Conservation (phyloP, 305 asterid species). For the Stenogyne calaminthoides region DNA sequence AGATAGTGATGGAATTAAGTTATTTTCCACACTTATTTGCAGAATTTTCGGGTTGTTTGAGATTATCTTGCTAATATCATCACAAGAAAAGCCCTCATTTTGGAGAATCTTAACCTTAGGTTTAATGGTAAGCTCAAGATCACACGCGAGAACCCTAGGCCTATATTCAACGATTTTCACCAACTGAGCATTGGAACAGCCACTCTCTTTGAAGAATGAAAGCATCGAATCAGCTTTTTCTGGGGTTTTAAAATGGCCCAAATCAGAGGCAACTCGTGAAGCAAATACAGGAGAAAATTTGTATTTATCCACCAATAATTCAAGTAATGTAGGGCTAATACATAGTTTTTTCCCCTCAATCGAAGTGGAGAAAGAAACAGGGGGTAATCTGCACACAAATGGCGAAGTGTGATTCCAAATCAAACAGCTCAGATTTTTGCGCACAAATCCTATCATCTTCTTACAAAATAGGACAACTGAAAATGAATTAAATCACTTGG, state of each 20-base stretch:
- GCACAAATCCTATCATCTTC: neutral
- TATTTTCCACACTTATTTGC: neutral
- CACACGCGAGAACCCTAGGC: neutral
- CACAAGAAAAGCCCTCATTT: slow-evolving; percentile 30
- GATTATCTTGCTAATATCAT: slow-evolving; percentile 27
- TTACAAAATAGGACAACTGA: neutral
- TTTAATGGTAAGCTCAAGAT: slow-evolving; percentile 24
- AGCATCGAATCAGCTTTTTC: neutral
- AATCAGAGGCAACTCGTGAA: neutral
- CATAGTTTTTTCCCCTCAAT: neutral
- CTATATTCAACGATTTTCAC: neutral
- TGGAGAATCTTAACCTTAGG: slow-evolving; percentile 34
- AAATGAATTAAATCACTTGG: neutral
- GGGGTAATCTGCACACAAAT: neutral
- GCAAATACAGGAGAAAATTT: slow-evolving; percentile 14
- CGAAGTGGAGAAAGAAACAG: neutral
- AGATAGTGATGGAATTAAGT: neutral
- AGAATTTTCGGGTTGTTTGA: slow-evolving; percentile 23
- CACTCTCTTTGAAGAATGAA: slow-evolving; percentile 2
- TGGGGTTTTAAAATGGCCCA: neutral
- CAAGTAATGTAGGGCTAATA: neutral
- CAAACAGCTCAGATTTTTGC: neutral
- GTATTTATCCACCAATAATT: slow-evolving; percentile 2
- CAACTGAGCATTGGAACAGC: slow-evolving; percentile 17
- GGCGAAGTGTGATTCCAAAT: neutral